A percentile compares a stretch with the other conserved stretches of the same genome.
These are phyloP conservation scores for Vanderwaltozyma yarrowii DNA, from an alignment of 805 yeast species.

Conservation along the genomic window DNA sequence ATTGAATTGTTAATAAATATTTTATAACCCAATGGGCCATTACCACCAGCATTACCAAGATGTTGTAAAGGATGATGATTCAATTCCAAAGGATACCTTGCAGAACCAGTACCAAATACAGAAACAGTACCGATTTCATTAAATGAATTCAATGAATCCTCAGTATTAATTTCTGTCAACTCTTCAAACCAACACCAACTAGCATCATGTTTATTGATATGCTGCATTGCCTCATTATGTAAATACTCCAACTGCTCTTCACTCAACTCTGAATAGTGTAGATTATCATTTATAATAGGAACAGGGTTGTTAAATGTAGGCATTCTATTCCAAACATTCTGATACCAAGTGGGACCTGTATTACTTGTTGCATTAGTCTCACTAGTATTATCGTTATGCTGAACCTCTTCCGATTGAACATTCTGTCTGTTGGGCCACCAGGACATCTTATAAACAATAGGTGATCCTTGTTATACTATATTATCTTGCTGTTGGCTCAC, in stretches of 20 bases:
- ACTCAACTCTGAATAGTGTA: conserved; percentile 20
- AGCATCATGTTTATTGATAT: conserved; percentile 12
- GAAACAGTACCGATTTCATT: conserved; percentile 16
- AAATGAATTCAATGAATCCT: conserved; percentile 5
- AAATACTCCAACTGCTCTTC: conserved; percentile 18
- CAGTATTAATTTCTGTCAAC: conserved; percentile 8
- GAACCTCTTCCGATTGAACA: not conserved
- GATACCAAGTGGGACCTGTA: conserved; percentile 1
- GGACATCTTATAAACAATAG: too few relatives aligned
- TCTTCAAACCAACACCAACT: conserved; percentile 29
- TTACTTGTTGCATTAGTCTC: not conserved
- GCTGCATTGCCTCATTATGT: conserved; percentile 18
- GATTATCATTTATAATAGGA: not conserved
- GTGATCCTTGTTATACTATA: too few relatives aligned
- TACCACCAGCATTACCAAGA: conserved; percentile 1
- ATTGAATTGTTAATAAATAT: conserved; percentile 20
- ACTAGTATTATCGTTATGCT: not conserved
- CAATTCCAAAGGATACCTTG: conserved; percentile 20
- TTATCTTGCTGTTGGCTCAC: too few relatives aligned
- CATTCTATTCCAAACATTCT: conserved; percentile 3
- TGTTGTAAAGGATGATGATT: conserved; percentile 13
- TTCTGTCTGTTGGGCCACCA: not conserved
- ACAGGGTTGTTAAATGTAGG: not conserved
- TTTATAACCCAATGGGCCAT: conserved; percentile 10
- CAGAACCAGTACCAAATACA: conserved; percentile 23